A percentile compares a stretch with the other conserved stretches of the same genome.
phyloP scores from a whole-genome alignment of 129 eudicot species.

The Flaveria sonorensis region DNA sequence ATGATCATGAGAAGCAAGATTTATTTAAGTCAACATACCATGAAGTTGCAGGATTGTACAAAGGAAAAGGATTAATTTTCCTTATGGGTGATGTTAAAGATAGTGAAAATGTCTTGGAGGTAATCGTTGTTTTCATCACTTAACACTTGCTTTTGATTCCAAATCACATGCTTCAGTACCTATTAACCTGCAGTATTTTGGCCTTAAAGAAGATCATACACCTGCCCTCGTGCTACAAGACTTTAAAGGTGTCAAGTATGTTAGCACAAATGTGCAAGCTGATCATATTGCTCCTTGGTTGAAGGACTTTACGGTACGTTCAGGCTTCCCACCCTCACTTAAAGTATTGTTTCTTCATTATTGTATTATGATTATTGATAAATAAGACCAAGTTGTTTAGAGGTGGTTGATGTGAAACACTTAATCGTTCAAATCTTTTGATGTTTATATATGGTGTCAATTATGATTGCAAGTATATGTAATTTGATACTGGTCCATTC shows the following conservation, averaged over 20 bases:
- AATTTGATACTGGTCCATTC: too few relatives aligned
- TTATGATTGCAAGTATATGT: background rate
- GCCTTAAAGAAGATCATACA: conserved; percentile 68
- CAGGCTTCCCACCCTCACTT: background rate
- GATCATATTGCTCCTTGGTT: conserved; percentile 77
- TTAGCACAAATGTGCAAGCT: conserved; percentile 64
- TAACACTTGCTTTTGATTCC: background rate
- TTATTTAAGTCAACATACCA: conserved; percentile 45
- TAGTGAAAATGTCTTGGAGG: conserved; percentile 53
- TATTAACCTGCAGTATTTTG: conserved; percentile 58
- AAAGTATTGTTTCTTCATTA: background rate
- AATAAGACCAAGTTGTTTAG: too few relatives aligned
- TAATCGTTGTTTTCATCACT: conserved; percentile 15
- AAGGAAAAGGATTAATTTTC: conserved; percentile 62
- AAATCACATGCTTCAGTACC: background rate
- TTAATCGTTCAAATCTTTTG: background rate
- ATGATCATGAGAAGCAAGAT: conserved; percentile 39
- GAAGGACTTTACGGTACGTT: conserved; percentile 65
- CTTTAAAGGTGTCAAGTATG: conserved; percentile 62
- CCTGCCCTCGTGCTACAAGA: conserved; percentile 70
- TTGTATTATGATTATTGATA: background rate
- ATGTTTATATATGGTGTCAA: background rate
- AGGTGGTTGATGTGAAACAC: background rate
- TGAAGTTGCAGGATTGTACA: conserved; percentile 60
- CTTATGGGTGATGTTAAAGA: conserved; percentile 59